A percentile compares a stretch with the other conserved stretches of the same genome.
phyloP scores from a whole-genome alignment of 108 stramenopile genomes.

The Chaetoceros tenuissimus region DNA sequence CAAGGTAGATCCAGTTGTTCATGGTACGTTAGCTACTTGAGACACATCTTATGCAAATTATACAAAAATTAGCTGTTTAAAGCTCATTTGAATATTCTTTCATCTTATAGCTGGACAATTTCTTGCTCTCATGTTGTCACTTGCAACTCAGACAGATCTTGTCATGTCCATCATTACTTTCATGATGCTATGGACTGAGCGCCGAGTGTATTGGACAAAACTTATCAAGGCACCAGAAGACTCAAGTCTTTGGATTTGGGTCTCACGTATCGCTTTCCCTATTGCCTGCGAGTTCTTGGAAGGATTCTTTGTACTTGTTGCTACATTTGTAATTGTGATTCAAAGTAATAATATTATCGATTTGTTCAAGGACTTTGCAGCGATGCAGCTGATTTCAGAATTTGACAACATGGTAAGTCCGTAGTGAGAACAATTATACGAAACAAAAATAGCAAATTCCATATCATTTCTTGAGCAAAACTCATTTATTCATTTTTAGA shows the following conservation, averaged over 20 bases:
- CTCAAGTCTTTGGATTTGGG: background rate
- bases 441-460: no score
- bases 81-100: no score
- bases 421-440: background rate
- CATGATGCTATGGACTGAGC: background rate
- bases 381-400: background rate
- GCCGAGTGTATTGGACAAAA: background rate
- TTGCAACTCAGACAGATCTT: background rate
- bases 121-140: background rate
- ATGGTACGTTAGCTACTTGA: no score
- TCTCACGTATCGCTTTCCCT: background rate
- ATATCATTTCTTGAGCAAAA: no score
- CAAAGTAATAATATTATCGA: background rate
- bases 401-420: background rate
- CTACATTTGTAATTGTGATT: background rate
- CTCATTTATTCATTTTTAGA: background rate
- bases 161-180: background rate
- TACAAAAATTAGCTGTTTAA: no score
- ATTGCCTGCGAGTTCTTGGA: background rate
- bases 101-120: background rate
- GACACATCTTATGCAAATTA: no score
- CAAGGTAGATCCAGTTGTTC: background rate
- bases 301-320: background rate
- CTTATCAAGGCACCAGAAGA: background rate
- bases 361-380: background rate